phyloP scores from a whole-genome alignment of 345 rosid genomes.

The Cardiospermum halicacabum region DNA sequence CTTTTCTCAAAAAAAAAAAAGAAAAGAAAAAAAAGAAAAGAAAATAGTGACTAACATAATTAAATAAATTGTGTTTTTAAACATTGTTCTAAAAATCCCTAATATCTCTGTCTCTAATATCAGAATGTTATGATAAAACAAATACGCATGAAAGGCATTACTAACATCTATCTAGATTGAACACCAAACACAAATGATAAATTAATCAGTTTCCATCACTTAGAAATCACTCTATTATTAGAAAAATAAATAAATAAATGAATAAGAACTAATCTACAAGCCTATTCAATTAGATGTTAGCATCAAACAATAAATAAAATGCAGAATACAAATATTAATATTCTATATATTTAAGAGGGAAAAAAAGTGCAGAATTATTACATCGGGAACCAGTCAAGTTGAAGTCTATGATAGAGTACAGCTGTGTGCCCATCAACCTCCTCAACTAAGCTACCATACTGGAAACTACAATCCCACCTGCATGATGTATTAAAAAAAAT shows the following conservation, averaged over 20 bases:
- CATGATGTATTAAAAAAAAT: slow-evolving; percentile 20
- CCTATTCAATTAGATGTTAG: not conserved
- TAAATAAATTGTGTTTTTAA: too few relatives aligned
- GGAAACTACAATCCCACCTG: slow-evolving; percentile 99
- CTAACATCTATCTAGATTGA: not conserved
- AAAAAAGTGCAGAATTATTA: slow-evolving; percentile 29
- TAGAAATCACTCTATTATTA: not conserved
- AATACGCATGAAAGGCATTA: not conserved
- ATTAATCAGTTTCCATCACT: not conserved
- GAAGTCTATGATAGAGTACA: slow-evolving; percentile 88
- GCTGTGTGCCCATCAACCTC: slow-evolving; percentile 99
- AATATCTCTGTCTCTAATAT: not conserved
- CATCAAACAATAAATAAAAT: not conserved
- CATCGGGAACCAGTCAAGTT: slow-evolving; percentile 96
- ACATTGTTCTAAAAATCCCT: not conserved
- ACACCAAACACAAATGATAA: not conserved
- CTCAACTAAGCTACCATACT: slow-evolving; percentile 90
- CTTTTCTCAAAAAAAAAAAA: not conserved
- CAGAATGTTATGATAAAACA: not conserved
- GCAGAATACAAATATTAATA: not conserved
- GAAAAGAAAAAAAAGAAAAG: not conserved
- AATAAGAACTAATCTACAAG: not conserved
- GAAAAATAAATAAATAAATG: not conserved
- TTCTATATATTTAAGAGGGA: not conserved
- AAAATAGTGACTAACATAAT: too few relatives aligned